phyloP scores from a whole-genome alignment of 768 basidiomycete species.

The Chiua virens region DNA sequence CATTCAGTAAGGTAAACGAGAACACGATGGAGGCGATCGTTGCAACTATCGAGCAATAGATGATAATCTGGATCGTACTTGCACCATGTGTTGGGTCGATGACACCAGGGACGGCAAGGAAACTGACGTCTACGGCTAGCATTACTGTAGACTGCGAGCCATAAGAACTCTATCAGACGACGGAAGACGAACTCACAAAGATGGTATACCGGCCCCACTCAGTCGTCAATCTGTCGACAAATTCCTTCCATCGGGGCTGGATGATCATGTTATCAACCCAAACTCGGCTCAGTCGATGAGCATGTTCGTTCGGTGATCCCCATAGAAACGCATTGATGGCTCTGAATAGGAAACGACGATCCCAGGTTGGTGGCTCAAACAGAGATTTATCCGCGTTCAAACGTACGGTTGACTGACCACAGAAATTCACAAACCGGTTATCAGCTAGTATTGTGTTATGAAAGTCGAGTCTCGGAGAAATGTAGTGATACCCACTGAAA shows the following conservation, averaged over 20 bases:
- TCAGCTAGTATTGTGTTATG: slow-evolving; percentile 5
- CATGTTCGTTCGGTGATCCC: slow-evolving; percentile 5
- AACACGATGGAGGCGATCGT: no score
- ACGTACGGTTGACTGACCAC: slow-evolving; percentile 9
- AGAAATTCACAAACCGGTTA: slow-evolving; percentile 13
- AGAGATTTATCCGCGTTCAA: slow-evolving; percentile 14
- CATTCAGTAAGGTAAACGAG: no score
- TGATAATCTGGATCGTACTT: no score
- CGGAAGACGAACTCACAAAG: slow-evolving; percentile 1
- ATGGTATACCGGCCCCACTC: slow-evolving; percentile 14
- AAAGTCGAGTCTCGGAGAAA: not conserved
- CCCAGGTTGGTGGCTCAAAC: slow-evolving; percentile 8
- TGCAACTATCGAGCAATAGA: no score
- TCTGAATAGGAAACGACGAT: not conserved
- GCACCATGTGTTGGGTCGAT: not conserved
- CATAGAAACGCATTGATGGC: not conserved
- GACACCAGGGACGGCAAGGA: slow-evolving; percentile 14
- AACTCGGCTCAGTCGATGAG: slow-evolving; percentile 10
- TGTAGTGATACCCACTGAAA: slow-evolving; percentile 7
- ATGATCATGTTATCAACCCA: slow-evolving; percentile 7
- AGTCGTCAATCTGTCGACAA: slow-evolving; percentile 2
- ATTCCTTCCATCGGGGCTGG: no score
- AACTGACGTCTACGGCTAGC: slow-evolving; percentile 15
- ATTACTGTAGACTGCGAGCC: slow-evolving; percentile 14
- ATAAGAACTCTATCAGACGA: not conserved